Evolutionary conservation across 164 flowering plant genomes (phyloP).

Genomic region (Santalum album): DNA sequence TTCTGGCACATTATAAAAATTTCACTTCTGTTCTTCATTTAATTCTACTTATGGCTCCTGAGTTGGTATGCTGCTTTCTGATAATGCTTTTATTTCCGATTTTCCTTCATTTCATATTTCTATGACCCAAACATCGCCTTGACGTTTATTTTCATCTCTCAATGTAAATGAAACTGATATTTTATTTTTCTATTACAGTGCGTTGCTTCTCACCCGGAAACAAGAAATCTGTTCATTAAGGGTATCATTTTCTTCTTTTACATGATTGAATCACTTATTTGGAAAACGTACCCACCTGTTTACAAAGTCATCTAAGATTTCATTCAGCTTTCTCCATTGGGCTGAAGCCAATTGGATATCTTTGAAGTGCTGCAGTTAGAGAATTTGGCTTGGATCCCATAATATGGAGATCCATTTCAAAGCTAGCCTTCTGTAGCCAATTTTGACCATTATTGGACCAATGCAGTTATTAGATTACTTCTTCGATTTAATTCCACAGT

Average conservation of each 20-base stretch:
- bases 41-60: neutral
- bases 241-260: neutral
- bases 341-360: neutral
- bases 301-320: neutral
- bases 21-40: neutral
- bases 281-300: neutral
- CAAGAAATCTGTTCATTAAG: neutral
- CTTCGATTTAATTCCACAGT: too few relatives aligned
- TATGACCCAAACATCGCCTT: too few relatives aligned
- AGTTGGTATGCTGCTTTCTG: neutral
- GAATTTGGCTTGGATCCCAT: too few relatives aligned
- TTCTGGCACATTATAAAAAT: neutral
- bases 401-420: too few relatives aligned
- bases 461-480: too few relatives aligned
- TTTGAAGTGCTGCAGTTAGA: too few relatives aligned
- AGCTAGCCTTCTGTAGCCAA: too few relatives aligned
- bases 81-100: neutral
- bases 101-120: too few relatives aligned
- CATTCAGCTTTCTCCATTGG: neutral
- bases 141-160: neutral
- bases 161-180: neutral
- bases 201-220: conserved; percentile 1
- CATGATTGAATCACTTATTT: neutral
- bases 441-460: too few relatives aligned
- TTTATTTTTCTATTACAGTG: neutral